phyloP scores from a whole-genome alignment of 2,329 filamentous ascomycete species.

The Alternaria sp. region DNA sequence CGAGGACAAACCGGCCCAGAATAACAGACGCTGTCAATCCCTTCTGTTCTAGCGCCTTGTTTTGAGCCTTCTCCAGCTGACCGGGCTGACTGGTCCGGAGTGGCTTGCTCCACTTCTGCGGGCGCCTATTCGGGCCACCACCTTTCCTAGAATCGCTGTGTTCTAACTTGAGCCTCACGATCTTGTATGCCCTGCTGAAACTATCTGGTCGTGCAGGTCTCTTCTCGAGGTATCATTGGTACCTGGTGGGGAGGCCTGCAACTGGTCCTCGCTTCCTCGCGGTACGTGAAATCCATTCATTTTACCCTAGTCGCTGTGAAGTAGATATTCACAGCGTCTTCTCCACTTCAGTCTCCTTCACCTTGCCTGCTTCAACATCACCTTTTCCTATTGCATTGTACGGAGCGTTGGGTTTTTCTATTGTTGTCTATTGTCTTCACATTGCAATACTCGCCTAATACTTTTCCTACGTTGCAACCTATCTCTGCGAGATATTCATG shows the following conservation, averaged over 20 bases:
- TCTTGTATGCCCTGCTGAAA: conserved; percentile 54
- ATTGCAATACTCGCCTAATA: conserved; percentile 26
- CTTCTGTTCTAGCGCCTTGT: conserved; percentile 43
- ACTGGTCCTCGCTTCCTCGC: conserved; percentile 51
- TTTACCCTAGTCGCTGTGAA: conserved; percentile 39
- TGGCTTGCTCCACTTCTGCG: conserved; percentile 41
- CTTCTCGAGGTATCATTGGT: conserved; percentile 50
- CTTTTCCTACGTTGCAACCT: conserved; percentile 20
- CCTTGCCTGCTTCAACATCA: conserved; percentile 27
- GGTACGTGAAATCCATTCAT: conserved; percentile 49
- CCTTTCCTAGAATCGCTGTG: conserved; percentile 42
- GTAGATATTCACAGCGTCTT: conserved; percentile 36
- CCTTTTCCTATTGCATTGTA: conserved; percentile 50
- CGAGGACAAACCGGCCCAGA: conserved; percentile 39
- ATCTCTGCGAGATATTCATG: conserved; percentile 44
- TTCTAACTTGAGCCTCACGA: conserved; percentile 54
- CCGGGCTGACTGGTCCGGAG: conserved; percentile 50
- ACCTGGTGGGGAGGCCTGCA: conserved; percentile 44
- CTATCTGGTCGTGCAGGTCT: conserved; percentile 49
- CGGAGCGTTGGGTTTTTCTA: conserved; percentile 40
- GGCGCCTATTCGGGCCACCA: conserved; percentile 51
- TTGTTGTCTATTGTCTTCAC: conserved; percentile 28
- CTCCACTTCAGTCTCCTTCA: conserved; percentile 26
- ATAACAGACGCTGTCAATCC: conserved; percentile 36
- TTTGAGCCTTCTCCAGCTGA: conserved; percentile 46